Evolutionary conservation across 768 basidiomycete genomes (phyloP).

Genomic region (Russula sp.): DNA sequence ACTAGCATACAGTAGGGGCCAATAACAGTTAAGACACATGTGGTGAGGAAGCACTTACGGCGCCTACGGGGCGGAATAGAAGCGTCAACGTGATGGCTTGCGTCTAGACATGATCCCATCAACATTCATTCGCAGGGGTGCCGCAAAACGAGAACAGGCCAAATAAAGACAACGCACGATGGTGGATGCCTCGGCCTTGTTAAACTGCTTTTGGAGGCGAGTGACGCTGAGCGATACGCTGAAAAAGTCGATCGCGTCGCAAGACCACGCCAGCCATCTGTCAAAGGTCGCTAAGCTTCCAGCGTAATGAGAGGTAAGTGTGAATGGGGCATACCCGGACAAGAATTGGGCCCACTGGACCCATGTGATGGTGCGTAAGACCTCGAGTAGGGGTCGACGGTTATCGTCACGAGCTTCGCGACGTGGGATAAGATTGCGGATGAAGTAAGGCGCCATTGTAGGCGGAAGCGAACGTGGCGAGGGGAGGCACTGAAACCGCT

Average conservation of each 20-base stretch:
- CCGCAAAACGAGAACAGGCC: neutral
- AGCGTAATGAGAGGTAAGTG: neutral
- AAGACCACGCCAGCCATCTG: slow-evolving; percentile 84
- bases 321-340: slow-evolving; percentile 43
- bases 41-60: slow-evolving; percentile 41
- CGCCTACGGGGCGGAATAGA: slow-evolving; percentile 79
- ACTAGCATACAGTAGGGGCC: too few species aligned
- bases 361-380: slow-evolving; percentile 44
- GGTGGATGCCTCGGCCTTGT: slow-evolving; percentile 37
- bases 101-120: slow-evolving; percentile 42
- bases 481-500: neutral
- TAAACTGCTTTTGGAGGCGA: slow-evolving; percentile 50
- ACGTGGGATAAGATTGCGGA: slow-evolving; percentile 27
- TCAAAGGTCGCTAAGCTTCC: neutral
- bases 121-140: neutral
- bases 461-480: neutral
- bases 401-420: slow-evolving; percentile 15
- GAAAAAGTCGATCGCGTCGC: slow-evolving; percentile 87
- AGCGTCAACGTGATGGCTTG: slow-evolving; percentile 89
- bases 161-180: slow-evolving; percentile 41
- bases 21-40: slow-evolving; percentile 2
- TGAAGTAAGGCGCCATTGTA: slow-evolving; percentile 29
- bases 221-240: slow-evolving; percentile 63
- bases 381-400: slow-evolving; percentile 41
- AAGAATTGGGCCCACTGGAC: slow-evolving; percentile 55